phyloP scores from a whole-genome alignment of 2,329 filamentous ascomycete species.

The Rutstroemia sp. region DNA sequence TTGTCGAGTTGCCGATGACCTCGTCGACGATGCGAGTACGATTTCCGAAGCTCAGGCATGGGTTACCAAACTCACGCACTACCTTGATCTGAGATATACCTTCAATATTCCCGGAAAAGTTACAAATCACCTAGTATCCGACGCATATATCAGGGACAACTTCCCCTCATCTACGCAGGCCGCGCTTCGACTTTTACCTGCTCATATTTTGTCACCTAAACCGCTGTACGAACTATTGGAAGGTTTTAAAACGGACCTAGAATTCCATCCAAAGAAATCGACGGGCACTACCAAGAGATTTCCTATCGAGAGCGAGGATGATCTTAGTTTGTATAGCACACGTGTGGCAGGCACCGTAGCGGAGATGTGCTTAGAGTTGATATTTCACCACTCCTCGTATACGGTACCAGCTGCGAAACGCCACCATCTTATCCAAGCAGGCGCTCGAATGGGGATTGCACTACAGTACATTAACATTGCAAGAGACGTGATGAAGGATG shows the following conservation, averaged over 20 bases:
- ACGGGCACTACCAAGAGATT: slow-evolving; percentile 25
- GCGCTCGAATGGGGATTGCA: slow-evolving; percentile 61
- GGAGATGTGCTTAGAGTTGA: slow-evolving; percentile 58
- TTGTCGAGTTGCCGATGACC: slow-evolving; percentile 65
- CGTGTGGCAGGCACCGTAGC: slow-evolving; percentile 68
- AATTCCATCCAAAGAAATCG: slow-evolving; percentile 36
- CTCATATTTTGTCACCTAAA: slow-evolving; percentile 43
- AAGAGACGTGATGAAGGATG: slow-evolving; percentile 63
- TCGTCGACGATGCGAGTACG: slow-evolving; percentile 57
- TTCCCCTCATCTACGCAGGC: slow-evolving; percentile 29
- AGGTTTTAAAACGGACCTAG: slow-evolving; percentile 62
- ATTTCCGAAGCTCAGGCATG: slow-evolving; percentile 46
- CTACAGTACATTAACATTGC: slow-evolving; percentile 75
- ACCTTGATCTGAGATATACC: slow-evolving; percentile 47
- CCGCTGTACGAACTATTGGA: slow-evolving; percentile 58
- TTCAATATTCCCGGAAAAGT: slow-evolving; percentile 23
- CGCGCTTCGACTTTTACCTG: slow-evolving; percentile 53
- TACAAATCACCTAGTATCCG: slow-evolving; percentile 12
- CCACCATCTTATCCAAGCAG: slow-evolving; percentile 44
- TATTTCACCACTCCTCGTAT: slow-evolving; percentile 45
- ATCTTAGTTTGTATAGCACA: slow-evolving; percentile 56
- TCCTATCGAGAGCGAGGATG: slow-evolving; percentile 51
- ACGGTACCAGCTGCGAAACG: slow-evolving; percentile 23
- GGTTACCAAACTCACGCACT: slow-evolving; percentile 50
- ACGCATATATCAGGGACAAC: slow-evolving; percentile 18